Evolutionary conservation across 495 filamentous ascomycete genomes (phyloP).

Genomic region (Podospora sp.): DNA sequence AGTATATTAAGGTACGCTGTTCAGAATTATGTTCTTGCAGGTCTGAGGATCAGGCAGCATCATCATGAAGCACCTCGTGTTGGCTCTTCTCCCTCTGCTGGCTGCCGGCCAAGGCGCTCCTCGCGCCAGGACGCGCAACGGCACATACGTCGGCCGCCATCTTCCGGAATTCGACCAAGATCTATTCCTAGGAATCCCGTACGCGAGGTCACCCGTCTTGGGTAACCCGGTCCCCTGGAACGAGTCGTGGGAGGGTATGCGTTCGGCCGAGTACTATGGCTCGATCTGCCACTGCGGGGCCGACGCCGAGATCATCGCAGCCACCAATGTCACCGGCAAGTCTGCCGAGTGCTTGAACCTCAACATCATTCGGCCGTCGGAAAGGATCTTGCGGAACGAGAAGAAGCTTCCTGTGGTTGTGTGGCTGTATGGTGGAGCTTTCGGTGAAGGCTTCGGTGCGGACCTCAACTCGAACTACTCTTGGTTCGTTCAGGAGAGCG

Average conservation of each 20-base stretch:
- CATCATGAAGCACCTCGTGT: background rate
- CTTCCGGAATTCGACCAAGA: constrained; percentile 50
- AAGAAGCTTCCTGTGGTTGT: constrained; percentile 44
- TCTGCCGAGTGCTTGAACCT: constrained; percentile 50
- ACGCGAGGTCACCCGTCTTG: constrained; percentile 48
- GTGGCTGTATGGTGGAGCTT: constrained; percentile 66
- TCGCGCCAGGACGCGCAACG: constrained; percentile 34
- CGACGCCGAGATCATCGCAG: constrained; percentile 43
- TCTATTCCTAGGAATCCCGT: constrained; percentile 58
- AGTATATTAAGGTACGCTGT: background rate
- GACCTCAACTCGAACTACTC: constrained; percentile 60
- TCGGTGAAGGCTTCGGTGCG: constrained; percentile 50
- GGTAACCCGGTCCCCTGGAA: constrained; percentile 38
- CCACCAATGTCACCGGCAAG: constrained; percentile 27
- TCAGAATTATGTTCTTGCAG: background rate
- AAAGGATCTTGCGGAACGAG: background rate
- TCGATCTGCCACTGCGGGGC: constrained; percentile 43
- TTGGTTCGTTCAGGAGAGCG: constrained; percentile 23
- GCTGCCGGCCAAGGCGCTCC: background rate
- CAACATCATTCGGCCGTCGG: constrained; percentile 37
- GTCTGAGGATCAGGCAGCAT: background rate
- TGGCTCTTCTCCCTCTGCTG: background rate
- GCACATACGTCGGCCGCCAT: constrained; percentile 47
- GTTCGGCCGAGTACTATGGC: constrained; percentile 52
- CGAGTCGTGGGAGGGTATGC: constrained; percentile 37